Base-by-base conservation (phyloP, 1,284 basidiomycete species). In the Meira miltonrushii region DNA sequence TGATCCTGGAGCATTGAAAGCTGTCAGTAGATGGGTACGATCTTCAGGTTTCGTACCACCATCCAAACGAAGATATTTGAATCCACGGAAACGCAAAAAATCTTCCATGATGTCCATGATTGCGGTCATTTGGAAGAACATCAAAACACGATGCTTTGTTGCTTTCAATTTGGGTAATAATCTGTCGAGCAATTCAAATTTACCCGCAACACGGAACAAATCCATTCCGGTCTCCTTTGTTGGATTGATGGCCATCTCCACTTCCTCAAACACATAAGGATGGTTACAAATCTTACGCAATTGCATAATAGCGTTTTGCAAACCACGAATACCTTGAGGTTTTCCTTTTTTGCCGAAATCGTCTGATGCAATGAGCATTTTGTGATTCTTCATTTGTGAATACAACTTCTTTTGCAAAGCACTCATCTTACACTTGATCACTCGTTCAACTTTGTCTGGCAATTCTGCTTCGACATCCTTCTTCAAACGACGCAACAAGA, bases 41-140 rank as follows among this genome's bases (percentile, higher is more conserved):
- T 97, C 94, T 60, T 98, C 95, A 13, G 93, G 94, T 83, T 97
- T 97, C 43, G 95, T 98, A 13, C 90, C 88, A 83, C 95, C 95
- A 80, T 98, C 95, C 23, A 99, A 83, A 69, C 95, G 91, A 55
- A 97, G 86, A 79, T 93, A 90, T 77, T 90, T 88, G 84, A 87
- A 92, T 17, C 85, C 85, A 81, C 89, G 87, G 83, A 88, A 89
- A 76, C 90, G 89, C 78, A 97, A 82, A 78, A 96, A 99, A 78
- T 98, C 95, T 77, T 95, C 92, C 85, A 98, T 94, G 79, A 98
- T 96, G 70, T 96, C 92, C 94, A 98, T 97, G 78, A 97, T 92
- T 73, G 92, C 78, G 86, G 94, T 97, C 94, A 97, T 97, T 81
- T 98, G 94, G 87, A 97, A 97, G 86, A 97, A 97, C 78, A 98